These are phyloP conservation scores for Psilocybe mexicana DNA, from an alignment of 1,284 basidiomycete genomes.

Conservation along the genomic window DNA sequence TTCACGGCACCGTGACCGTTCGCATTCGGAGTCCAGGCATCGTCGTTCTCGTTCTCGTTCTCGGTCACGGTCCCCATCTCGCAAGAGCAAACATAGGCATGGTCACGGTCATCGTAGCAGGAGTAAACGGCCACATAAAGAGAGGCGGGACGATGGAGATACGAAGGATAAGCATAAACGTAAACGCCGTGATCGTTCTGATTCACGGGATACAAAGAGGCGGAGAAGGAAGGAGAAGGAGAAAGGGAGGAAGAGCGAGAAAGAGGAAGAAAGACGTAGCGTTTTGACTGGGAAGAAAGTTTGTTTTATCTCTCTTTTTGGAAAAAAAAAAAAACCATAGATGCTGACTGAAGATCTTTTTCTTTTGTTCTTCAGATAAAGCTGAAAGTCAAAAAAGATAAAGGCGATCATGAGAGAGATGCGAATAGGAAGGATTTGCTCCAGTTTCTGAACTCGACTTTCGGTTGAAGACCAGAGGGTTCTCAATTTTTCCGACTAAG, in stretches of 20 bases:
- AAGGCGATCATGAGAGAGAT: slow-evolving; percentile 53
- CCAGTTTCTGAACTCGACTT: slow-evolving; percentile 53
- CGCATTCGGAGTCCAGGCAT: neutral
- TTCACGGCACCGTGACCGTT: neutral
- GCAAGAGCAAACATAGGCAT: neutral
- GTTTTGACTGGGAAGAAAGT: slow-evolving; percentile 59
- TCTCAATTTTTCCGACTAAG: no score
- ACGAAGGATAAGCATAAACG: slow-evolving; percentile 16
- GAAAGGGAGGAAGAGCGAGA: slow-evolving; percentile 32
- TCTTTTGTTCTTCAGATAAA: slow-evolving; percentile 45
- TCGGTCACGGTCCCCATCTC: neutral
- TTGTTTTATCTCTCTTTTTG: neutral
- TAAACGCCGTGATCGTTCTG: slow-evolving; percentile 24
- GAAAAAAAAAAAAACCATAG: no score
- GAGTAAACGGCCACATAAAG: neutral
- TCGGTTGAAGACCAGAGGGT: no score
- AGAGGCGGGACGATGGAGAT: neutral
- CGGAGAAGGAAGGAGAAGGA: slow-evolving; percentile 28
- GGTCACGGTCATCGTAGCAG: slow-evolving; percentile 1
- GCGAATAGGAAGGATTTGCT: slow-evolving; percentile 52
- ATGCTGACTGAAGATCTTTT: neutral
- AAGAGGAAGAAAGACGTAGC: slow-evolving; percentile 44
- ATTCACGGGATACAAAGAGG: slow-evolving; percentile 28
- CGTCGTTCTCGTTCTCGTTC: neutral
- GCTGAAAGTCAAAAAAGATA: slow-evolving; percentile 58